Percentiles rank a stretch among this genome's conserved stretches.
Evolutionary conservation across 495 filamentous ascomycete species (phyloP).

Genomic region (Pyronema omphalodes): DNA sequence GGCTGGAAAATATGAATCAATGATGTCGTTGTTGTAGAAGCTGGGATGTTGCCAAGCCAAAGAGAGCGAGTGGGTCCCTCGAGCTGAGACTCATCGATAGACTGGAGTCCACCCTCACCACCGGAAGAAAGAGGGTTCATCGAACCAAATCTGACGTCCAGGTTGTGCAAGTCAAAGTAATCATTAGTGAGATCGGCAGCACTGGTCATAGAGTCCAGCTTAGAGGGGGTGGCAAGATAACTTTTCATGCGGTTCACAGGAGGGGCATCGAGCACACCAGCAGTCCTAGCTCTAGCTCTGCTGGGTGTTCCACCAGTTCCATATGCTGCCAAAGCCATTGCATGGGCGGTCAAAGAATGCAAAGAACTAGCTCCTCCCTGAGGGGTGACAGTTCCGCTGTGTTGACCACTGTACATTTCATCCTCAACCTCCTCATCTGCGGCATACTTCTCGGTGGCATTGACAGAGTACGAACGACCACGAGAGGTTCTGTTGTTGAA

Average conservation of each 20-base stretch:
- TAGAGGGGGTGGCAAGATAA: conserved; percentile 65
- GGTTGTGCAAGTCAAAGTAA: conserved; percentile 20
- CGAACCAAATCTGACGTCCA: conserved; percentile 15
- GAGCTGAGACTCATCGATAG: conserved; percentile 34
- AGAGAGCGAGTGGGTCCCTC: conserved; percentile 83
- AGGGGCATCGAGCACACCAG: conserved; percentile 76
- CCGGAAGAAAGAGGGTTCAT: conserved; percentile 18
- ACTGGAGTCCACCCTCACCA: conserved; percentile 20
- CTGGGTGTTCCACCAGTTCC: conserved; percentile 38
- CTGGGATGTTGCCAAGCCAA: conserved; percentile 96
- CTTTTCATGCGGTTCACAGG: conserved; percentile 50
- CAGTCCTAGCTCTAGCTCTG: conserved; percentile 72
- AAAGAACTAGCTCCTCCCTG: conserved; percentile 36
- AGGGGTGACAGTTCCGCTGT: conserved; percentile 18
- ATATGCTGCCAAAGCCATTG: conserved; percentile 82
- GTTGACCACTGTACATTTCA: conserved; percentile 36
- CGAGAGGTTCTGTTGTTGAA: conserved; percentile 66
- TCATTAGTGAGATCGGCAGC: conserved; percentile 49
- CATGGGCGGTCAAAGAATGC: conserved; percentile 68
- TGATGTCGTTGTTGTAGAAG: conserved; percentile 86
- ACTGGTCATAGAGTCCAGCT: conserved; percentile 67
- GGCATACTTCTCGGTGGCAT: conserved; percentile 94
- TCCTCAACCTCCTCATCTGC: conserved; percentile 80
- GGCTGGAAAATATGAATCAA: conserved; percentile 80
- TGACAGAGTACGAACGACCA: conserved; percentile 92